These are phyloP conservation scores for Xenoacremonium recifei DNA, from an alignment of 2,329 filamentous ascomycete species.

Conservation along the genomic window DNA sequence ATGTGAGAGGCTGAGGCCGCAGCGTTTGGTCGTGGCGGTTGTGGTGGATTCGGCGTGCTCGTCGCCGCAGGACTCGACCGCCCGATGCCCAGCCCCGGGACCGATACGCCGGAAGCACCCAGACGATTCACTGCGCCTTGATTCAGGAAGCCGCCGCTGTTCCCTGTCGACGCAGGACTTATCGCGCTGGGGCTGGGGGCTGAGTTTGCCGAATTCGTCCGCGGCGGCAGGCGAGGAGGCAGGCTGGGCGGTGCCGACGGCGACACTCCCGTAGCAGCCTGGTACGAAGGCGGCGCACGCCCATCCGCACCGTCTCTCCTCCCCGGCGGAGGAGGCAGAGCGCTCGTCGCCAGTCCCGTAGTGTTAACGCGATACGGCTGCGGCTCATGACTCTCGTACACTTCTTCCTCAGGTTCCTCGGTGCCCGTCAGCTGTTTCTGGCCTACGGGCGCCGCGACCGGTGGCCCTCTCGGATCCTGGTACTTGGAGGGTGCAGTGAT, in stretches of 20 bases:
- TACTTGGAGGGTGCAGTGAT: slow-evolving; percentile 33
- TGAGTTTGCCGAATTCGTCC: slow-evolving; percentile 34
- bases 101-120: slow-evolving; percentile 71
- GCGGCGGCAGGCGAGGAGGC: slow-evolving; percentile 64
- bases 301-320: slow-evolving; percentile 44
- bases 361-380: slow-evolving; percentile 69
- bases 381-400: slow-evolving; percentile 45
- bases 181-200: slow-evolving; percentile 22
- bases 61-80: slow-evolving; percentile 28
- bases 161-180: slow-evolving; percentile 18
- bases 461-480: slow-evolving; percentile 26
- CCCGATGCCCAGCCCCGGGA: slow-evolving; percentile 75
- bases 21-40: slow-evolving; percentile 23
- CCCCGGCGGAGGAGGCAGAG: slow-evolving; percentile 69
- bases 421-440: slow-evolving; percentile 9
- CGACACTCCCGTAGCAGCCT: slow-evolving; percentile 27
- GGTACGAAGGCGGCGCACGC: slow-evolving; percentile 30
- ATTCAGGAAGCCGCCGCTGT: slow-evolving; percentile 39
- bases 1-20: slow-evolving; percentile 43
- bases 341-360: slow-evolving; percentile 66
- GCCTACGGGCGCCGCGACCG: slow-evolving; percentile 11
- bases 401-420: slow-evolving; percentile 12
- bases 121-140: slow-evolving; percentile 64
- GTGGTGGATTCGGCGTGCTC: slow-evolving; percentile 25
- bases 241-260: slow-evolving; percentile 53